Base-by-base conservation (phyloP, 768 basidiomycete genomes). In the Tylopilus rubrobrunneus region DNA sequence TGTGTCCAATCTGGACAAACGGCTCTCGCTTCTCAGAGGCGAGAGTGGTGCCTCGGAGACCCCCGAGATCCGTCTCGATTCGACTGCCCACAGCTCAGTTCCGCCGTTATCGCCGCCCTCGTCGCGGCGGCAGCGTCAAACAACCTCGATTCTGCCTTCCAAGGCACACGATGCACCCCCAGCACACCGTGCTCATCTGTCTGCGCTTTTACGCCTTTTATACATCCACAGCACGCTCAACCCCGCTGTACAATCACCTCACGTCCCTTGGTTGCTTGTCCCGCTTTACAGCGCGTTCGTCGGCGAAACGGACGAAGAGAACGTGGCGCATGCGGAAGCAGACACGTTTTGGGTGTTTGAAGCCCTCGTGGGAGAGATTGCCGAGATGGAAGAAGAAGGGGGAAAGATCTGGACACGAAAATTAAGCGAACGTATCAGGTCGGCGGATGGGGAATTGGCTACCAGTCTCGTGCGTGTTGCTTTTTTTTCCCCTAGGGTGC, bases 271-370 rank as follows among this genome's bases (percentile, higher is more conserved):
- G 31, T 66, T 90, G 10, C 75, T 91, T 11, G 76, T 90, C 15
- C 86, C 87, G 0, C 63, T 91, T 23, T 89, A 89, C 66, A 76
- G 78, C 8, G 80, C 79, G 0, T 71, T 89, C 46, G 68, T 73
- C 17, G 78, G 81, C 62, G 88, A 90, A 62, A 74, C 83, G 1
- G 79, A 87, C 17, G 68, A 76, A 0, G 78, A 81, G 50, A 85
- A 87, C 41, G 65, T 79, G 10, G 75, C 79, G 0, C 87, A 90
- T 65, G 78, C 78, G 5, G 89, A 92, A 67, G 89, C 89, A 2
- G 89, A 92, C 61, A 78, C 85, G 0, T 92, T 92, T 66, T 92
- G 89, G 89, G 62, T 90, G 5, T 86, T 91, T 51, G 87, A 90
- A 66, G 78, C 83, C 0, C 75, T 91, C 60, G 72, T 89, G 0